These are phyloP conservation scores for Neurospora africana DNA, from an alignment of 495 filamentous ascomycete species.

Conservation along the genomic window DNA sequence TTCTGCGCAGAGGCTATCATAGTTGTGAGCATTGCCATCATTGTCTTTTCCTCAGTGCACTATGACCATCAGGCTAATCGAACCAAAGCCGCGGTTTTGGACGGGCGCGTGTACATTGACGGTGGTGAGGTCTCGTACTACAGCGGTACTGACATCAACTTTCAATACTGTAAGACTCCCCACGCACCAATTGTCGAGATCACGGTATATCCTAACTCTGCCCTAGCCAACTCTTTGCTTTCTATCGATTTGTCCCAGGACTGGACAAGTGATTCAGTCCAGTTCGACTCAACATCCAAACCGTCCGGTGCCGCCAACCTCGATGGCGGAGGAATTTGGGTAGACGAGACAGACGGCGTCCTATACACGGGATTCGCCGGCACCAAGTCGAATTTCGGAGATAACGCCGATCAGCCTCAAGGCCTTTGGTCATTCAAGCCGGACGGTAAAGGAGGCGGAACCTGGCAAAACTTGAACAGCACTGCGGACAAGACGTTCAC, in stretches of 20 bases:
- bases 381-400: slow-evolving; percentile 4
- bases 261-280: slow-evolving; percentile 9
- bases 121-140: slow-evolving; percentile 15
- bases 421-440: slow-evolving; percentile 17
- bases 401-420: slow-evolving; percentile 2
- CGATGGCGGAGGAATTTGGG: slow-evolving; percentile 13
- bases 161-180: slow-evolving; percentile 12
- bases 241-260: slow-evolving; percentile 13
- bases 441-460: slow-evolving; percentile 2
- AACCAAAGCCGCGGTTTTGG: slow-evolving; percentile 12
- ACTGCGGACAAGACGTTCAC: slow-evolving; percentile 11
- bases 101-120: slow-evolving; percentile 14
- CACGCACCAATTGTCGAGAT: not conserved
- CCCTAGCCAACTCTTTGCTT: slow-evolving; percentile 11
- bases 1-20: slow-evolving; percentile 16
- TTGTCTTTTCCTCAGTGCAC: not conserved
- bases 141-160: not conserved
- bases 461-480: slow-evolving; percentile 14
- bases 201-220: not conserved
- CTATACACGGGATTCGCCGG: slow-evolving; percentile 19
- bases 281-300: slow-evolving; percentile 9
- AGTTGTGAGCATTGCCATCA: slow-evolving; percentile 9
- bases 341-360: slow-evolving; percentile 5
- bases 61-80: not conserved
- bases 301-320: slow-evolving; percentile 8